Evolutionary conservation across 2,329 filamentous ascomycete species (phyloP), one percentile per base, ranked within the genome.

Genomic region (Colletotrichum tropicicola): DNA sequence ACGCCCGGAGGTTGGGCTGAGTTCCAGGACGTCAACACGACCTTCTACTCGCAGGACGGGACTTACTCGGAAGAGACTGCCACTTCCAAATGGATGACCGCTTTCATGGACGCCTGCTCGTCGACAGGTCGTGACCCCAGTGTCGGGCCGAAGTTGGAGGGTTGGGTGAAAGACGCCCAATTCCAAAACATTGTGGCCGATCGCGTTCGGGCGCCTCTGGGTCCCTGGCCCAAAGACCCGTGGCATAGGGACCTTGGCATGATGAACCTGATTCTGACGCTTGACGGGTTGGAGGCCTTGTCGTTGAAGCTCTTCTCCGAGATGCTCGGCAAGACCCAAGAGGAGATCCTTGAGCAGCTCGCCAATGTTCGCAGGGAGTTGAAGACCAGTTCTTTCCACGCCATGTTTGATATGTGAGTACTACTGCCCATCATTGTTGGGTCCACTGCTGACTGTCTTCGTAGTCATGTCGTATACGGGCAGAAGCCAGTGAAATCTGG

Each of bases 161-260:
- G 49, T 10, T 78, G 75, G 77, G 74, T 79, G 69, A 69, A 69
- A 2, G 75, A 78, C n/a, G 77, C 76, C 3, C 78, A 77, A 0
- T 82, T 81, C 59, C 43, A 67, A 6, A 75, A 77, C 54, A 69
- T 79, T 17, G 70, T 69, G 2, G 70, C 76, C 39, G 68, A 68
- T 6, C 19, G 69, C 4, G 74, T 72, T 57, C 73, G 73, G 55
- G 66, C 73, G 48, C 77, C 78, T 0, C 70, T 77, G 15, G 76
- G 76, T 0, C 68, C 73, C 1, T 82, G 80, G 79, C 69, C 78
- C 3, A 77, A 75, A 56, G 74, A 77, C 41, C 64, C 67, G 1
- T 59, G 53, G 5, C 67, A 69, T 41, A 71, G 75, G 51, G 73
- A 79, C 23, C 70, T 79, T 5, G 77, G 77, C 0, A 44, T 66